Conservation (phyloP, 305 asterid species). For the Rubia occidens region DNA sequence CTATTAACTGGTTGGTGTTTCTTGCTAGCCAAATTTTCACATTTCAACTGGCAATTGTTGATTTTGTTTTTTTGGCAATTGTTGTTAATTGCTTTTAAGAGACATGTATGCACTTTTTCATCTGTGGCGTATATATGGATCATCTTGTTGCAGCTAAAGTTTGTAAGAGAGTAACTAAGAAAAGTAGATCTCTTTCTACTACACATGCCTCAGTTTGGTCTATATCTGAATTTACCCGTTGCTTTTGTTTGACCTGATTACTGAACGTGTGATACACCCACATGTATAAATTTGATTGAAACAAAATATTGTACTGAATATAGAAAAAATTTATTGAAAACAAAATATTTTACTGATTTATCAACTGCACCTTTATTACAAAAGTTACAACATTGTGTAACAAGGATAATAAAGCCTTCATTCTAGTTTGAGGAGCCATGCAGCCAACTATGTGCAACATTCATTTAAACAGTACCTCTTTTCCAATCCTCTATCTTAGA, state of each 20-base stretch:
- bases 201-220: not conserved
- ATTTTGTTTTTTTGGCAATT: not conserved
- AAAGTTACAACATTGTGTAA: not conserved
- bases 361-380: not conserved
- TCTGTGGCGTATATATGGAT: not conserved
- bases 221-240: not conserved
- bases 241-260: not conserved
- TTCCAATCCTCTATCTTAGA: not conserved
- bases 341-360: not conserved
- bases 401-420: not conserved
- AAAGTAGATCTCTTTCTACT: not conserved
- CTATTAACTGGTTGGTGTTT: constrained; percentile 14
- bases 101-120: not conserved
- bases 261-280: not conserved
- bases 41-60: constrained; percentile 12
- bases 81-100: not conserved
- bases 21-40: constrained; percentile 17
- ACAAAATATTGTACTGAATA: not conserved
- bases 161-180: not conserved
- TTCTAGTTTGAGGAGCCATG: not conserved
- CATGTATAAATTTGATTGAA: not conserved
- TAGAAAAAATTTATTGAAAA: no score
- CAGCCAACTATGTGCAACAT: not conserved
- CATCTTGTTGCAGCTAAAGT: not conserved
- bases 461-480: not conserved